Percentiles rank a stretch among this genome's conserved stretches.
These are phyloP conservation scores for Curvularia verruculosa DNA, from an alignment of 2,329 filamentous ascomycete genomes.

Conservation along the genomic window DNA sequence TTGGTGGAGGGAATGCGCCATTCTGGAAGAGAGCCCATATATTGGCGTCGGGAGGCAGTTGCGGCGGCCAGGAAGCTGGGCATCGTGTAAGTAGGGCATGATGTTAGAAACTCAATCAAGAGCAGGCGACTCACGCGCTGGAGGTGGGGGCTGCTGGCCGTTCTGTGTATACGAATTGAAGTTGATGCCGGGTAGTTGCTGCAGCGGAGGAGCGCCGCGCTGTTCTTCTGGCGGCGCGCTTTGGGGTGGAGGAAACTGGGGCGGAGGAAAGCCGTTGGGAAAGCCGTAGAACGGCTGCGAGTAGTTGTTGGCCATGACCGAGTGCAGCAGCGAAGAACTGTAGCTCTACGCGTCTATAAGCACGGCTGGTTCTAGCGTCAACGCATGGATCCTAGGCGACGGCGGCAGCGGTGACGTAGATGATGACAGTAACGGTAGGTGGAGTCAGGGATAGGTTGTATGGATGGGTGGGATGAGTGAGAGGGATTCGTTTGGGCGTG, in stretches of 20 bases:
- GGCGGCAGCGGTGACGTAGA: background rate
- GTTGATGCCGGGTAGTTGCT: conserved; percentile 33
- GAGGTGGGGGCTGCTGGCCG: conserved; percentile 30
- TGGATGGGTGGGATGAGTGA: conserved; percentile 11
- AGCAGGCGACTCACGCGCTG: conserved; percentile 16
- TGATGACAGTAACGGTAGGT: background rate
- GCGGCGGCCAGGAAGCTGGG: conserved; percentile 30
- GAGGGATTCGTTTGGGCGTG: background rate
- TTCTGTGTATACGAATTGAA: conserved; percentile 33
- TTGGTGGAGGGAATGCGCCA: conserved; percentile 34
- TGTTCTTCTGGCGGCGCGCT: conserved; percentile 17
- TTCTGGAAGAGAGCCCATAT: conserved; percentile 40
- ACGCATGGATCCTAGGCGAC: conserved; percentile 19
- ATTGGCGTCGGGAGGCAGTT: conserved; percentile 38
- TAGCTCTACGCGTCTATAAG: conserved; percentile 24
- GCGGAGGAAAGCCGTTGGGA: conserved; percentile 31
- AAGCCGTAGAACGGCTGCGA: conserved; percentile 34
- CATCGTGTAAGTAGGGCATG: conserved; percentile 2
- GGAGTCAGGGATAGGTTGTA: background rate
- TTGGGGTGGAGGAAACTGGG: conserved; percentile 14
- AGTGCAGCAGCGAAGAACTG: conserved; percentile 7
- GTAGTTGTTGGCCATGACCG: conserved; percentile 42
- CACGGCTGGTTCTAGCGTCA: conserved; percentile 21
- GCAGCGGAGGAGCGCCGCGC: conserved; percentile 13
- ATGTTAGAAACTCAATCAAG: background rate